A percentile compares a stretch with the other conserved stretches of the same genome.
Conservation (phyloP, 805 yeast species). For the Candida alai region DNA sequence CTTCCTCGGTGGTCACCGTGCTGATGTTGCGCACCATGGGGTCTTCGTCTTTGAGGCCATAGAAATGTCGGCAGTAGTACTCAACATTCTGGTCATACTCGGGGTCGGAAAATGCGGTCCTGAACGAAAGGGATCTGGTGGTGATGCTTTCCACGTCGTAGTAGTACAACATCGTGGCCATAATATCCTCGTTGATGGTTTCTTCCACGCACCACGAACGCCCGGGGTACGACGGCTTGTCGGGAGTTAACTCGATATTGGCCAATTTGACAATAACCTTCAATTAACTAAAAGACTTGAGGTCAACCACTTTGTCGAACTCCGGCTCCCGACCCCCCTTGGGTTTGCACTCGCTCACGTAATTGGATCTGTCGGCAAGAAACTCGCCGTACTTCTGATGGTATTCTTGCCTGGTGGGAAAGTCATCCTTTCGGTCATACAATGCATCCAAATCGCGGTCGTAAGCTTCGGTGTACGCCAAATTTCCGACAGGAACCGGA, state of each 20-base stretch:
- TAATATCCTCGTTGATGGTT: constrained; percentile 36
- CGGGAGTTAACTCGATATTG: constrained; percentile 39
- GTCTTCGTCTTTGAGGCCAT: constrained; percentile 29
- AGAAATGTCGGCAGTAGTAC: constrained; percentile 19
- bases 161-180: constrained; percentile 39
- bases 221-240: constrained; percentile 34
- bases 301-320: constrained; percentile 12
- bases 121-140: constrained; percentile 29
- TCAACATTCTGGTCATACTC: constrained; percentile 33
- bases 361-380: constrained; percentile 8
- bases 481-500: constrained; percentile 12
- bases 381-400: constrained; percentile 9
- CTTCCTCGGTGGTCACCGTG: constrained; percentile 20
- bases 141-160: constrained; percentile 38
- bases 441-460: constrained; percentile 3
- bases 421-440: constrained; percentile 8
- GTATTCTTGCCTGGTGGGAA: constrained; percentile 7
- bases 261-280: constrained; percentile 40
- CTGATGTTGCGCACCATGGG: constrained; percentile 23
- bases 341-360: constrained; percentile 8
- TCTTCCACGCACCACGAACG: constrained; percentile 46
- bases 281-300: constrained; percentile 16
- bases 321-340: constrained; percentile 7
- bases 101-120: constrained; percentile 28
- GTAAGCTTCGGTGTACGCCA: constrained; percentile 10